phyloP scores from a whole-genome alignment of 495 filamentous ascomycete genomes.

The Podospora australis region DNA sequence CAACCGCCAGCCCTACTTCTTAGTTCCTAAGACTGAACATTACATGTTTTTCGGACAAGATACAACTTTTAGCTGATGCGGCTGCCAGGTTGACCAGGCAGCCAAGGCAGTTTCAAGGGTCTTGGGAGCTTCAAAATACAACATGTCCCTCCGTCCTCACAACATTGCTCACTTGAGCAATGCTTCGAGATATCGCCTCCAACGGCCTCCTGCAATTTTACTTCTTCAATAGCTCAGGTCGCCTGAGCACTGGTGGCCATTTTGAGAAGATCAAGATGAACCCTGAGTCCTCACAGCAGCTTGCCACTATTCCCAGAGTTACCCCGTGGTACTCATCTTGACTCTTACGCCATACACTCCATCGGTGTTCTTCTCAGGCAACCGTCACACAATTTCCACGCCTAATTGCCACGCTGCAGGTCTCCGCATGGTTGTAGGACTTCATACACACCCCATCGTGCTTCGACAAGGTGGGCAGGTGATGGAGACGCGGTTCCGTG shows the following conservation, averaged over 20 bases:
- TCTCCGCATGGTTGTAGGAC: not conserved
- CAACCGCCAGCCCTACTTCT: no score
- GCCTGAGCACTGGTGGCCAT: no score
- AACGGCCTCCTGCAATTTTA: not conserved
- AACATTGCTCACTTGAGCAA: not conserved
- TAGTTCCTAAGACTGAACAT: no score
- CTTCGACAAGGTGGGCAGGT: not conserved
- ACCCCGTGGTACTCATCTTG: no score
- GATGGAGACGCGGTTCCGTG: no score
- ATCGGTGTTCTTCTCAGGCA: not conserved
- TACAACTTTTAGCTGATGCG: not conserved
- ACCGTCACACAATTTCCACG: not conserved
- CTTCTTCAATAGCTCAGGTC: not conserved
- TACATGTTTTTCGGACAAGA: not conserved
- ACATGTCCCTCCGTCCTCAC: not conserved
- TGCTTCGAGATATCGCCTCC: no score
- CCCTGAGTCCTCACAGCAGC: no score
- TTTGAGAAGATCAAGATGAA: no score
- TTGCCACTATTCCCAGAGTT: no score
- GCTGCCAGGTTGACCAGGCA: slow-evolving; percentile 4
- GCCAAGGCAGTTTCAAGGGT: slow-evolving; percentile 5
- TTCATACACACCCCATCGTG: not conserved
- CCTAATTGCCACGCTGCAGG: not conserved
- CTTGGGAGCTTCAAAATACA: not conserved
- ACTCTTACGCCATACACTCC: not conserved